phyloP scores from a whole-genome alignment of 768 basidiomycete genomes.

The Mycena pura region DNA sequence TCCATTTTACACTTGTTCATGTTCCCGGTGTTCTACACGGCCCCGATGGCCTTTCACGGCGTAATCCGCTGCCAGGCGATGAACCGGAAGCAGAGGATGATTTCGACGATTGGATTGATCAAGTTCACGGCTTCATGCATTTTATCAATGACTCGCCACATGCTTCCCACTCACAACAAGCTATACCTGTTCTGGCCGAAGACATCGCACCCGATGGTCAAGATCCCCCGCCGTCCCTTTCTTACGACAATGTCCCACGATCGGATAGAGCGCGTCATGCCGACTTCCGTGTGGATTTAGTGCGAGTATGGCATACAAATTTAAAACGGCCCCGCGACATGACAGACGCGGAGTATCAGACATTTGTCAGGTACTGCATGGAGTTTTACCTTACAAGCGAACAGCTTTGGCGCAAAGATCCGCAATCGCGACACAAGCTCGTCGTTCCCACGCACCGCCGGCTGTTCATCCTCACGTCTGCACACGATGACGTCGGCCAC shows the following conservation, averaged over 20 bases:
- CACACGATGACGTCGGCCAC: conserved; percentile 32
- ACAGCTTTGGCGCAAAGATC: conserved; percentile 32
- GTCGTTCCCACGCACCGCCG: conserved; percentile 22
- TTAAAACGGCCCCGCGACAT: conserved; percentile 9
- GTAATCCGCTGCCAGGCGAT: no score
- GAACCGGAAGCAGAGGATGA: no score
- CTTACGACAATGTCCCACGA: conserved; percentile 1
- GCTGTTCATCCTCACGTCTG: conserved; percentile 20
- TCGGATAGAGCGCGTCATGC: background rate
- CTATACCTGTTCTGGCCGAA: no score
- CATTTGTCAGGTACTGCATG: conserved; percentile 26
- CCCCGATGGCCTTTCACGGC: no score
- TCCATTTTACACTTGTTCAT: no score
- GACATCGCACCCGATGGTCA: no score
- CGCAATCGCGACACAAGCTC: conserved; percentile 30
- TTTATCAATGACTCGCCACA: no score
- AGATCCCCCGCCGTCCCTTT: no score
- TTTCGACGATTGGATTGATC: no score
- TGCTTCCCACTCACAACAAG: no score
- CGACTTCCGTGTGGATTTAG: conserved; percentile 5
- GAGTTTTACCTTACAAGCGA: conserved; percentile 27
- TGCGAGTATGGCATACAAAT: conserved; percentile 11
- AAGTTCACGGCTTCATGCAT: no score
- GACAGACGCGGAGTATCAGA: conserved; percentile 10
- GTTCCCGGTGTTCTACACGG: no score